Base-by-base conservation (phyloP, 192 early-diverging fungal genomes). In the Chytriomyces sp. region DNA sequence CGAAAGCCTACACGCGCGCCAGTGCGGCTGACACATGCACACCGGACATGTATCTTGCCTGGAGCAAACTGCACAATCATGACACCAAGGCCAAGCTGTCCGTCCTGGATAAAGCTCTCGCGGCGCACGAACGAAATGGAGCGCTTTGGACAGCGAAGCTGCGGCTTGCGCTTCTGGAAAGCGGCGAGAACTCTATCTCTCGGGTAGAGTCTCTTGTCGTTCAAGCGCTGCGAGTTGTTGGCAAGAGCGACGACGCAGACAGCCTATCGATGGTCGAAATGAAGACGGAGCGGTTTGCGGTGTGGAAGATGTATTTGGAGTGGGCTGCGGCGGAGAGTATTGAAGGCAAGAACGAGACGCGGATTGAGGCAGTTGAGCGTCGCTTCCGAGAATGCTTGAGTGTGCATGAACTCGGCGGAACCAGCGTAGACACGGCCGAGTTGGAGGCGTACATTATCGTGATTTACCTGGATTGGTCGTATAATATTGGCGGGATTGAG, bases 381-480 rank as follows among this genome's bases (percentile, higher is more conserved):
- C 79, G 0, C 74, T 86, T 33, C 74, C 88, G 56, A 79, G 81
- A 17, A 85, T 82, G 32, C 74, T 84, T 31, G 77, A 77, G 14
- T 77, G 76, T 73, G 77, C 85, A 53, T 76, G 80, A 54, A 63
- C 76, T 39, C 79, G 86, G 36, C 72, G 79, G 54, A 69, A 81
- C 52, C 19, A 64, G 37, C 79, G 40, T 87, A 41, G 66, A 69
- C n/a, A 69, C 53, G 2, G 52, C 53, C 25, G 66, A 69, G n/a
- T 69, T 69, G 12, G 85, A 88, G 53, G 79, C 84, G 22, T 72
- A 82, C 30, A 71, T 91, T 40, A 78, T 86, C 39, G 59, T 68
- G 4, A 78, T 87, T 32, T 88, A 85, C 75, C 70, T 91, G 36
- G 76, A 82, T 25, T 90, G 90, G 90, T 78, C 85, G 14, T 72